A percentile compares a stretch with the other conserved stretches of the same genome.
These are phyloP conservation scores for Myxozyma lipomycoides DNA, from an alignment of 805 yeast genomes.

Conservation along the genomic window DNA sequence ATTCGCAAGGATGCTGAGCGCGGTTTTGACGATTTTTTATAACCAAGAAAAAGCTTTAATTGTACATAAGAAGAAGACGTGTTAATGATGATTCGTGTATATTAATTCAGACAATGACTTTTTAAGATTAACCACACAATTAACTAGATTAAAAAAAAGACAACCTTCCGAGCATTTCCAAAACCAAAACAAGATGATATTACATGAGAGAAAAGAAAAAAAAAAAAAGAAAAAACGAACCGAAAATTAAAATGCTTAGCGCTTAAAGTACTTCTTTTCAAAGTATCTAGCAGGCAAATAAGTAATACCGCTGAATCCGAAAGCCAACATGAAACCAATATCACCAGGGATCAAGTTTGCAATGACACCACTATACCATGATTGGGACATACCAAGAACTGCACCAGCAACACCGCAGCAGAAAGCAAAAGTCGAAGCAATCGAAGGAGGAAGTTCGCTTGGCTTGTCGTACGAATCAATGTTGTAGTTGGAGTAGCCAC, in stretches of 20 bases:
- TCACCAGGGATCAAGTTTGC: constrained; percentile 68
- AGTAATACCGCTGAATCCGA: constrained; percentile 60
- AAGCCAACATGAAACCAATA: constrained; percentile 77
- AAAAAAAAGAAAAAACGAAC: background rate
- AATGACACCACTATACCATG: constrained; percentile 74
- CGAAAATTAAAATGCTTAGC: constrained; percentile 17
- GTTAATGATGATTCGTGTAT: background rate
- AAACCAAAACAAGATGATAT: no score
- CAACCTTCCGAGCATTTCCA: no score
- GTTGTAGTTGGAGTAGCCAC: constrained; percentile 54
- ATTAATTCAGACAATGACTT: background rate
- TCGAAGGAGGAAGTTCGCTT: constrained; percentile 63
- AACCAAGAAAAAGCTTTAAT: background rate
- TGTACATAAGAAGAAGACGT: background rate
- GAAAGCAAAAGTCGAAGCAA: constrained; percentile 74
- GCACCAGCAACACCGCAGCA: constrained; percentile 82
- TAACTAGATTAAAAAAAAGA: no score
- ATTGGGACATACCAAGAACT: constrained; percentile 81
- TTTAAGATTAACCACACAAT: background rate
- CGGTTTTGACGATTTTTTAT: constrained; percentile 42
- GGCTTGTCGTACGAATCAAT: constrained; percentile 58
- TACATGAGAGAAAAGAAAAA: background rate
- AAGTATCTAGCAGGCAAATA: constrained; percentile 57
- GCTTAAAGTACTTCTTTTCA: constrained; percentile 58
- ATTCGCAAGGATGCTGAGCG: constrained; percentile 84